These are phyloP conservation scores for Barbatosphaeria neglecta DNA, from an alignment of 495 filamentous ascomycete genomes.

Conservation along the genomic window DNA sequence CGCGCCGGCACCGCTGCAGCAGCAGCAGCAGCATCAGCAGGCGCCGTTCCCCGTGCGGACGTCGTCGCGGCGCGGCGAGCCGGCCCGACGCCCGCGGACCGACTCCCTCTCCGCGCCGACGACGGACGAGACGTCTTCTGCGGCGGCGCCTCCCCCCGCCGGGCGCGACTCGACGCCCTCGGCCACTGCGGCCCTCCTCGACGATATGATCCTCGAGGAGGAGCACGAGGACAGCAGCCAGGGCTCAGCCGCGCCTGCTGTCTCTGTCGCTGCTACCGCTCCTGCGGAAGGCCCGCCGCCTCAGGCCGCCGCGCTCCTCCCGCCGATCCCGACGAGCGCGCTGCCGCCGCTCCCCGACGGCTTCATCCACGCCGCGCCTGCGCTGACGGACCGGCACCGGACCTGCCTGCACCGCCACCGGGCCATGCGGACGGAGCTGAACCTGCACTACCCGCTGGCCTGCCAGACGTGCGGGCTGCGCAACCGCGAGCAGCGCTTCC, in stretches of 20 bases:
- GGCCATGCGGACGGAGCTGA: not conserved
- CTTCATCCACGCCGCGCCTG: not conserved
- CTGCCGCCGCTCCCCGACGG: slow-evolving; percentile 7
- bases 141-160: too few species aligned
- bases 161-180: not conserved
- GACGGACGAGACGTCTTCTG: too few species aligned
- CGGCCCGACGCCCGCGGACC: too few species aligned
- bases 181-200: not conserved
- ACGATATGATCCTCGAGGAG: not conserved
- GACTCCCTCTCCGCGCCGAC: too few species aligned
- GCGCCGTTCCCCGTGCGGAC: slow-evolving; percentile 3
- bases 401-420: not conserved
- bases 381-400: not conserved
- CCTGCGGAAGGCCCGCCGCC: not conserved
- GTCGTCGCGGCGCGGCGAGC: slow-evolving; percentile 1
- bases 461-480: not conserved
- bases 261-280: not conserved
- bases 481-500: not conserved
- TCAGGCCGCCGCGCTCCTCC: slow-evolving; percentile 13
- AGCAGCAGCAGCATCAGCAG: not conserved
- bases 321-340: slow-evolving; percentile 9
- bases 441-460: not conserved
- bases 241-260: not conserved
- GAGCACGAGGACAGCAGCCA: not conserved
- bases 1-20: too few species aligned